These are phyloP conservation scores for Apophysomyces sp. DNA, from an alignment of 371 early-diverging fungal species.

Conservation along the genomic window DNA sequence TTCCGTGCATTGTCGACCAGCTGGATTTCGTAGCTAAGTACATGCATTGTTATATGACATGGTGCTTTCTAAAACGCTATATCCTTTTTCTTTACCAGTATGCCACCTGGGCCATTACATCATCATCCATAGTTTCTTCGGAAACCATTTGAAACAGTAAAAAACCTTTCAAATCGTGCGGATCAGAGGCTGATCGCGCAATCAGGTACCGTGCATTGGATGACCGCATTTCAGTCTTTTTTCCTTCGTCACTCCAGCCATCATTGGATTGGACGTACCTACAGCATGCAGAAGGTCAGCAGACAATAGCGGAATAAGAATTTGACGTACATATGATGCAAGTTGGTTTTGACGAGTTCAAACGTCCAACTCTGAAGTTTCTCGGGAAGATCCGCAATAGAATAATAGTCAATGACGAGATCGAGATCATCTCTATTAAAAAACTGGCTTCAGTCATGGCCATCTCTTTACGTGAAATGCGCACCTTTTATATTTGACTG, in stretches of 20 bases:
- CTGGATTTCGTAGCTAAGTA: conserved; percentile 55
- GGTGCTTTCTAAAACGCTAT: neutral
- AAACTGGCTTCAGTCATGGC: no score
- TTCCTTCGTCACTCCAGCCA: conserved; percentile 55
- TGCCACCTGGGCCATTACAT: conserved; percentile 52
- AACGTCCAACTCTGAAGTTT: conserved; percentile 43
- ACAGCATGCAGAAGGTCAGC: no score
- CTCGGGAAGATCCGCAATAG: conserved; percentile 39
- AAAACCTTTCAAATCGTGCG: conserved; percentile 45
- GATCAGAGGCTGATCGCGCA: conserved; percentile 34
- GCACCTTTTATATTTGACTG: no score
- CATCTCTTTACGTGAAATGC: no score
- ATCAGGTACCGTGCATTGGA: conserved; percentile 50
- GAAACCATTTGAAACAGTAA: conserved; percentile 56
- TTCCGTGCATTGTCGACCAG: conserved; percentile 37
- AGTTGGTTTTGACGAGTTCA: conserved; percentile 53
- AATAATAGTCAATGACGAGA: conserved; percentile 42
- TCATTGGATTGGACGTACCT: conserved; percentile 55
- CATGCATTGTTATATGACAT: no score
- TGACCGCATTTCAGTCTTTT: conserved; percentile 50
- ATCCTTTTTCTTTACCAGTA: conserved; percentile 45
- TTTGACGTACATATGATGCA: conserved; percentile 54
- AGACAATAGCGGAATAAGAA: no score
- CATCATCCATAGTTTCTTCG: conserved; percentile 63
- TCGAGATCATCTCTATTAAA: conserved; percentile 23